Evolutionary conservation across 140 eudicot genomes (phyloP), one percentile per base, ranked within the genome.

Genomic region (Bidens hawaiensis): DNA sequence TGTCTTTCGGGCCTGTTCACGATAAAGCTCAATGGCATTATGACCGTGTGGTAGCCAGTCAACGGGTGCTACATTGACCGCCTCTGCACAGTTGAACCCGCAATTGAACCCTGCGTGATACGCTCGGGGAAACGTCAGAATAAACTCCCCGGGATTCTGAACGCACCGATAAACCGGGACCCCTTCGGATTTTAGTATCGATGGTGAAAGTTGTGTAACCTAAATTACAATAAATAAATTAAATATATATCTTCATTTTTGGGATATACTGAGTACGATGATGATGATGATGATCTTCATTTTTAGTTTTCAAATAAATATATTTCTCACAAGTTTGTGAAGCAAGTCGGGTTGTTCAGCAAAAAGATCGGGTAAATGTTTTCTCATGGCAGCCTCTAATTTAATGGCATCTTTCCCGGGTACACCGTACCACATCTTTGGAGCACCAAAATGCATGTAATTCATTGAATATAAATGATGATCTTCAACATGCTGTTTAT

Each of bases 51-150:
- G 99, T 76, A 94, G 67, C 99, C 99, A 94, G 50, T 94, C 96
- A 77, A 94, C 86, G 41, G 99, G 99, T 31, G 99, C 99, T 16
- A 88, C 95, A 74, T 94, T 94, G 25, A 94, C 99, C 19, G 99
- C 99, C 74, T 94, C 99, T 52, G 99, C 99, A 79, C 99, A 94
- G 55, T 94, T 94, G 73, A 94, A 94, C 15, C 99, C 99, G 43
- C 84, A 85, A 62, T 94, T 94, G 85, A 94, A 94, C 33, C 99
- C 99, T 5, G 97, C 78, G 79, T 94, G 99, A 78, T 94, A 94
- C 22, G 97, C 95, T 71, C 99, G 81, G 27, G 99, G 99, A 80
- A 94, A 94, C 5, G 99, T 94, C 77, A 94, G 49, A 53, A 94
- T 87, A 72, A 88, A 94, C 67, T 94, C 99, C 42, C 99, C 99